A percentile compares a stretch with the other conserved stretches of the same genome.
These are phyloP conservation scores for Petunia axillaris DNA, from an alignment of 257 asterid genomes.

Conservation along the genomic window DNA sequence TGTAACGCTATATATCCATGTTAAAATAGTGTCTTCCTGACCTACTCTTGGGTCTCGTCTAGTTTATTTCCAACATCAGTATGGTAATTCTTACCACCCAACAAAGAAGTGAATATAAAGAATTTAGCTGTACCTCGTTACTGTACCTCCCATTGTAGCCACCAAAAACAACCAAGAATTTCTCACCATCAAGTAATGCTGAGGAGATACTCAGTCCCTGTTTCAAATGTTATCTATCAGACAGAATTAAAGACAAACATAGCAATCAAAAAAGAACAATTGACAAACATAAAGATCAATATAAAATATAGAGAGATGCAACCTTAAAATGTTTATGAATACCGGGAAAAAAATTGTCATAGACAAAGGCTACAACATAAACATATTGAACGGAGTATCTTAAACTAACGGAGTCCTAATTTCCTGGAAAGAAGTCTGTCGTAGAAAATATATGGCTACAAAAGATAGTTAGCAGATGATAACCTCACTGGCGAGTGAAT, in stretches of 20 bases:
- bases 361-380: constrained; percentile 19
- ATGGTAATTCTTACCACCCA: no score
- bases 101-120: not conserved
- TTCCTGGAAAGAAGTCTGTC: not conserved
- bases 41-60: no score
- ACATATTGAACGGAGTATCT: not conserved
- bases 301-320: not conserved
- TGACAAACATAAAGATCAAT: constrained; percentile 1
- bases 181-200: constrained; percentile 69
- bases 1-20: not conserved
- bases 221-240: constrained; percentile 26
- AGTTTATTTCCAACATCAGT: no score
- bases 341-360: not conserved
- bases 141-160: constrained; percentile 95
- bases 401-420: not conserved
- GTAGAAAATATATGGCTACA: not conserved
- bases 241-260: not conserved
- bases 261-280: no score
- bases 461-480: constrained; percentile 30
- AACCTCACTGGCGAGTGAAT: constrained; percentile 97
- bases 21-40: no score
- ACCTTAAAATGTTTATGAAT: not conserved
- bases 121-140: constrained; percentile 70
- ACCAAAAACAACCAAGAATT: constrained; percentile 76
- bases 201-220: constrained; percentile 92